These are phyloP conservation scores for Ramularia endophylla DNA, from an alignment of 2,329 filamentous ascomycete genomes.

Conservation along the genomic window DNA sequence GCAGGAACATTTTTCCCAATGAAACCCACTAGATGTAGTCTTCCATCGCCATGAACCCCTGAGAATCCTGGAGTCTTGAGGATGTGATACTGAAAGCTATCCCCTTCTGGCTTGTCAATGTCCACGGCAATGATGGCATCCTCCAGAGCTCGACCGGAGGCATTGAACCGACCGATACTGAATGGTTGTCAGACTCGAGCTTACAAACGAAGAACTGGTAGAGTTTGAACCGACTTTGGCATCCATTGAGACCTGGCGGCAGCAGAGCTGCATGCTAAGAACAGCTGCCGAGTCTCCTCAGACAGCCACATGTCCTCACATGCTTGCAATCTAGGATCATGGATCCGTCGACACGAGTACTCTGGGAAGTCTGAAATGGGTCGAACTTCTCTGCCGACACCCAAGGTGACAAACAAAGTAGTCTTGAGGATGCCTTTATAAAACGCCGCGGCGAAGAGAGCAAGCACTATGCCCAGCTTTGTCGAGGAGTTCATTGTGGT, in stretches of 20 bases:
- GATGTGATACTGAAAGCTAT: slow-evolving; percentile 14
- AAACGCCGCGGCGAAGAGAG: slow-evolving; percentile 1
- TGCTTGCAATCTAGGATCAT: slow-evolving; percentile 15
- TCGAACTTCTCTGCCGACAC: slow-evolving; percentile 16
- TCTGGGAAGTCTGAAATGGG: slow-evolving; percentile 17
- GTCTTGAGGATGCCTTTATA: slow-evolving; percentile 11
- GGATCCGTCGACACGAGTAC: slow-evolving; percentile 18
- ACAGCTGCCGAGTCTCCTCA: slow-evolving; percentile 17
- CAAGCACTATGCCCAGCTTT: slow-evolving; percentile 2
- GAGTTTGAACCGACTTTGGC: slow-evolving; percentile 14
- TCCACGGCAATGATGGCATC: slow-evolving; percentile 19
- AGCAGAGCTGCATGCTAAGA: slow-evolving; percentile 18
- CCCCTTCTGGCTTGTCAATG: slow-evolving; percentile 16
- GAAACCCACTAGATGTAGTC: slow-evolving; percentile 16
- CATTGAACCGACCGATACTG: slow-evolving; percentile 16
- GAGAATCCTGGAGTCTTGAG: slow-evolving; percentile 11
- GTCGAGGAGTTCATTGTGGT: slow-evolving; percentile 1
- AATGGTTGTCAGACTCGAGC: neutral
- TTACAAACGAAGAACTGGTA: neutral
- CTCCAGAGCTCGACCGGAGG: slow-evolving; percentile 13
- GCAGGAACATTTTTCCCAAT: slow-evolving; percentile 9
- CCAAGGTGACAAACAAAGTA: slow-evolving; percentile 8
- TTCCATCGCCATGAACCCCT: slow-evolving; percentile 13
- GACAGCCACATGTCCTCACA: slow-evolving; percentile 24
- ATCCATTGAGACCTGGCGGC: slow-evolving; percentile 14